Evolutionary conservation across 148 eudicot genomes (phyloP), one percentile per base, ranked within the genome.

Genomic region (Cornus suecica): DNA sequence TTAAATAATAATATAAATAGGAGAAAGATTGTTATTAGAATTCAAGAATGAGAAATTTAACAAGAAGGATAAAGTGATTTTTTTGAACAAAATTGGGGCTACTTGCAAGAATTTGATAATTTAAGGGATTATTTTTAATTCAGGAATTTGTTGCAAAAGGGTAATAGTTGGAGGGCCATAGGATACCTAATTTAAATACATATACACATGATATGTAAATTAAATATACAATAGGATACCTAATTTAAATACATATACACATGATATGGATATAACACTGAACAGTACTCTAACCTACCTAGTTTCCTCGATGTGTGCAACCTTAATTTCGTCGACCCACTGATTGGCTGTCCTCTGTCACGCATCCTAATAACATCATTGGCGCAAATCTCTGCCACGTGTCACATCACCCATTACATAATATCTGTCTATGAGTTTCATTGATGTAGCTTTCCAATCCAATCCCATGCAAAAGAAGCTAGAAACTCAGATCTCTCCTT

Each of bases 271-370:
- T 37, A 37, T 37, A 37, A 61, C 69, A 42, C 58, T 58, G 20
- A 8, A 25, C 3, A 31, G 23, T 13, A 11, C 66, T 28, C 65
- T 30, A 5, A 14, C 66, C 51, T 70, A 32, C n/a, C n/a, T n/a
- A n/a, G 3, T 11, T 23, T 10, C 73, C 64, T 72, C 68, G 41
- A 26, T 61, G 61, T 18, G 25, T 74, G 83, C 81, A 80, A 88
- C 95, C 98, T 92, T 90, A 94, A 87, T 85, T 85, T 94, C 90
- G 75, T 86, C 97, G 91, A 91, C 89, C 64, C 63, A 81, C 80
- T 89, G 89, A 91, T 88, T 91, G 96, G 91, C 77, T 92, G 80
- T 32, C 8, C 41, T 69, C 83, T 83, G 88, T 93, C 89, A 84
- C 70, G 87, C 85, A 26, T 64, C 74, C 73, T 70, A 14, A 30